phyloP scores from a whole-genome alignment of 2,329 filamentous ascomycete genomes.

The Paramyrothecium roridum region DNA sequence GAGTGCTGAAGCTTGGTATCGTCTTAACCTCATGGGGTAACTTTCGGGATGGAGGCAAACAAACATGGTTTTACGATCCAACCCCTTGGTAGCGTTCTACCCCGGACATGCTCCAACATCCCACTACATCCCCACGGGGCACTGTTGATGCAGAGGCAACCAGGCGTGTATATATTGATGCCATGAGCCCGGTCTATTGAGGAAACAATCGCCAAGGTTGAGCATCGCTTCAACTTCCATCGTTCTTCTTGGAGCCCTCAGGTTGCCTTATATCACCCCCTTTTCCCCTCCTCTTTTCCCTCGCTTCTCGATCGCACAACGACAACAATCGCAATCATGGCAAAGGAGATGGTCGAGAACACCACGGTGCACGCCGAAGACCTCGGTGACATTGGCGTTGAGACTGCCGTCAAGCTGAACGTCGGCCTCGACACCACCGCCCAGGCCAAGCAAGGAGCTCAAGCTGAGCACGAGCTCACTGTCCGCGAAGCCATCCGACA shows the following conservation, averaged over 20 bases:
- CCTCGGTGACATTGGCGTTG: not conserved
- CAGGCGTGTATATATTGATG: not conserved
- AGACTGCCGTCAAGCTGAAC: conserved; percentile 4
- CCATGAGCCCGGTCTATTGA: not conserved
- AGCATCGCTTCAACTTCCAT: not conserved
- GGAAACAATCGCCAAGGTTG: not conserved
- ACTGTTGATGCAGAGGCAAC: not conserved
- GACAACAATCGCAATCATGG: not conserved
- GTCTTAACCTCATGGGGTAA: conserved; percentile 13
- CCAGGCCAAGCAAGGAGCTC: conserved; percentile 5
- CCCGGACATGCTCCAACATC: not conserved
- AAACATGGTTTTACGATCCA: not conserved
- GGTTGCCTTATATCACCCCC: not conserved
- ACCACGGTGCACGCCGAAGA: conserved; percentile 3
- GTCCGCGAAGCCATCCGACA: conserved; percentile 20
- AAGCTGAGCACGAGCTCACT: conserved; percentile 19
- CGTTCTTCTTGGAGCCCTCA: not conserved
- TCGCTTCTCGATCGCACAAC: not conserved
- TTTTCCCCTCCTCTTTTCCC: not conserved
- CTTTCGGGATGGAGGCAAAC: conserved; percentile 9
- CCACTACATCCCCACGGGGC: not conserved
- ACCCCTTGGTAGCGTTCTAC: not conserved
- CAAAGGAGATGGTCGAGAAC: not conserved
- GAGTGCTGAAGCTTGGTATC: conserved; percentile 9
- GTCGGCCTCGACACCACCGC: conserved; percentile 2